Percentiles rank a stretch among this genome's conserved stretches.
Conservation (phyloP, 78 protist genomes). For the Dictyostelium citrinum region DNA sequence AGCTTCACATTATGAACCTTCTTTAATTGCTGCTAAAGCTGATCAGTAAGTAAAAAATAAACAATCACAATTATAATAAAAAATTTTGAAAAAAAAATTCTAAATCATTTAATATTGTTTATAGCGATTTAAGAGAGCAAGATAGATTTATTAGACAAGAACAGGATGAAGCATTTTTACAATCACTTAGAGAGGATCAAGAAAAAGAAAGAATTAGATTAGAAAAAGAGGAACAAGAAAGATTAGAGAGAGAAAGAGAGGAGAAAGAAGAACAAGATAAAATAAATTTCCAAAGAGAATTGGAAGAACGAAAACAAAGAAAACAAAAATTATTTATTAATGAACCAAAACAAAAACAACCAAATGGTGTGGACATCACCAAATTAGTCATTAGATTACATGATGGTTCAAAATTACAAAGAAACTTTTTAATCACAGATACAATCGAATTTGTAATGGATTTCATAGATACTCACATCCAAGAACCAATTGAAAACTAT, state of each 20-base stretch:
- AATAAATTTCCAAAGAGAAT: not conserved
- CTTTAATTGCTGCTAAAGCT: constrained; percentile 14
- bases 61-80: not conserved
- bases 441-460: constrained; percentile 47
- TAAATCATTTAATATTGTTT: not conserved
- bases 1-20: constrained; percentile 26
- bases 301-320: not conserved
- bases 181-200: constrained; percentile 40
- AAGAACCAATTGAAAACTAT: constrained; percentile 54
- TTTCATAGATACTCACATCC: constrained; percentile 44
- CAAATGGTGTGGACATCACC: not conserved
- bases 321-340: not conserved
- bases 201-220: constrained; percentile 44
- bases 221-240: constrained; percentile 19
- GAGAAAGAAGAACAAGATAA: constrained; percentile 35
- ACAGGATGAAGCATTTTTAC: constrained; percentile 51
- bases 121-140: constrained; percentile 41
- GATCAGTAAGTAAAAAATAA: constrained; percentile 22
- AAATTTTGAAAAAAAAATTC: not conserved
- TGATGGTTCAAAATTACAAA: constrained; percentile 65
- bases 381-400: constrained; percentile 38
- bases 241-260: constrained; percentile 12
- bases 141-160: constrained; percentile 66
- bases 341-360: constrained; percentile 21
- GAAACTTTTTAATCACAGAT: constrained; percentile 42